phyloP scores from a whole-genome alignment of 768 basidiomycete species.

The Boletus tomentosulus region DNA sequence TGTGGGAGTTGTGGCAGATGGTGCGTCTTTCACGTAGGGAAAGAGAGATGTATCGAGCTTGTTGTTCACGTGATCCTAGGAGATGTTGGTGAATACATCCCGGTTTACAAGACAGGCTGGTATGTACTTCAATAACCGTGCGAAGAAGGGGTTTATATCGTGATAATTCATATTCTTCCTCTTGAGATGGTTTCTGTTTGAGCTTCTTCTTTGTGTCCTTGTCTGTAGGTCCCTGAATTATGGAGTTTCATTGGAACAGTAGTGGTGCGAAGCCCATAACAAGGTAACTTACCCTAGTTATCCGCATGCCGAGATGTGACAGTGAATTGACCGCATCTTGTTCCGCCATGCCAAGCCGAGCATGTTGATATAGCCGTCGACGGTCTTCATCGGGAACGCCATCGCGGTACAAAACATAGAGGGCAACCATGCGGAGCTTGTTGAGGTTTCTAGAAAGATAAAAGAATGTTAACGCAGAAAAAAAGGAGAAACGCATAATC shows the following conservation, averaged over 20 bases:
- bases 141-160: slow-evolving; percentile 83
- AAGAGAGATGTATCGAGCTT: slow-evolving; percentile 77
- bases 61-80: slow-evolving; percentile 75
- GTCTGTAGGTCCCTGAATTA: slow-evolving; percentile 61
- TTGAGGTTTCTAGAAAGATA: slow-evolving; percentile 60
- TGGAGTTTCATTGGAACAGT: neutral
- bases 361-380: slow-evolving; percentile 91
- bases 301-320: slow-evolving; percentile 73
- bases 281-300: slow-evolving; percentile 62
- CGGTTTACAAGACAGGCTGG: neutral
- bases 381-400: slow-evolving; percentile 99
- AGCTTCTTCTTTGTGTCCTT: slow-evolving; percentile 76
- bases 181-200: slow-evolving; percentile 67
- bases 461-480: neutral
- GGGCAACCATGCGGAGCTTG: slow-evolving; percentile 94
- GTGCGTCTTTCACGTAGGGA: slow-evolving; percentile 86
- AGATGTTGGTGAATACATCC: neutral
- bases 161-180: slow-evolving; percentile 97
- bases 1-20: slow-evolving; percentile 45
- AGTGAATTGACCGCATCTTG: slow-evolving; percentile 93
- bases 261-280: neutral
- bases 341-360: slow-evolving; percentile 78
- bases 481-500: slow-evolving; percentile 17
- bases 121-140: slow-evolving; percentile 73
- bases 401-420: slow-evolving; percentile 92